phyloP scores from a whole-genome alignment of 1,284 basidiomycete genomes.

The Cutaneotrichosporon curvatum region DNA sequence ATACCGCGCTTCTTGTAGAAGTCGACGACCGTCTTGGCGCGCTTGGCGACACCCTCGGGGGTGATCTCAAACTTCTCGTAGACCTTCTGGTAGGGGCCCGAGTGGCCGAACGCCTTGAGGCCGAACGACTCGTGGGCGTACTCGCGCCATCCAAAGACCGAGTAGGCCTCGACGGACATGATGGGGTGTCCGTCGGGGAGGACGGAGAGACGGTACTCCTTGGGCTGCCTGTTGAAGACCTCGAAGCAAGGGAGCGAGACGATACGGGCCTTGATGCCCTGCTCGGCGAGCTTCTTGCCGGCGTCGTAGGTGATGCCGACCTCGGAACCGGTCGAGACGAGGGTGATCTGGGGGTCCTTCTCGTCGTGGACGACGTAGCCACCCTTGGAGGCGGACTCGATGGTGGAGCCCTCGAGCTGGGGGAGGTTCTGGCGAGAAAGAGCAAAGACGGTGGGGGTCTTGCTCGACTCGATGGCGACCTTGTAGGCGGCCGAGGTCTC shows the following conservation, averaged over 20 bases:
- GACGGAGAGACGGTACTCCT: constrained; percentile 74
- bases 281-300: constrained; percentile 62
- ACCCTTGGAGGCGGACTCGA: constrained; percentile 76
- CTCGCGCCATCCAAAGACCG: constrained; percentile 71
- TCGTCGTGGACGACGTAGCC: constrained; percentile 85
- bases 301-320: constrained; percentile 72
- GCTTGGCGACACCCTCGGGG: constrained; percentile 61
- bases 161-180: constrained; percentile 77
- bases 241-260: constrained; percentile 86
- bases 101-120: constrained; percentile 73
- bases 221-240: constrained; percentile 73
- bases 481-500: constrained; percentile 86
- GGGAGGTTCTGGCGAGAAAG: constrained; percentile 56
- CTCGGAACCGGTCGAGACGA: constrained; percentile 83
- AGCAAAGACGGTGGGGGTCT: constrained; percentile 62
- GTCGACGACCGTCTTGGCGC: constrained; percentile 75
- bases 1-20: constrained; percentile 79
- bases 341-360: constrained; percentile 63
- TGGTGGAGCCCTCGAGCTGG: constrained; percentile 78
- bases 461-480: constrained; percentile 63
- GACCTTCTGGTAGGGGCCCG: constrained; percentile 80
- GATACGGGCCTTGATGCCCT: constrained; percentile 73
- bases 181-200: constrained; percentile 83
- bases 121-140: constrained; percentile 86
- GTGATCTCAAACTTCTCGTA: constrained; percentile 67